phyloP scores from a whole-genome alignment of 2,329 filamentous ascomycete species.

The Ilyonectria destructans region DNA sequence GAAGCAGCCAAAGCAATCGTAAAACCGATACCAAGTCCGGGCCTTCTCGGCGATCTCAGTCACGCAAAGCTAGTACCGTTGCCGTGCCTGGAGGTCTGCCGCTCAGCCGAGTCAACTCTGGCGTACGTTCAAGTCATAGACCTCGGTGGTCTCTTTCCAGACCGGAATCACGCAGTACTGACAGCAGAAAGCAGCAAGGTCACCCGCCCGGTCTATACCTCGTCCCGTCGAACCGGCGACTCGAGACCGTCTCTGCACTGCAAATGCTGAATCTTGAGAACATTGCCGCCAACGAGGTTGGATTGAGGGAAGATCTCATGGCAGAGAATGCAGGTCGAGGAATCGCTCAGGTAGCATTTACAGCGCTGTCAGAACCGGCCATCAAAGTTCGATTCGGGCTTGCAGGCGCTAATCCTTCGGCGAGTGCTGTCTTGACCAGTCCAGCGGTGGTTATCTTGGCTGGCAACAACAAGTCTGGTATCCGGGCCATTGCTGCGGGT shows the following conservation, averaged over 20 bases:
- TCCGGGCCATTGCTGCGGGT: conserved; percentile 87
- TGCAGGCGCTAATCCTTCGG: conserved; percentile 57
- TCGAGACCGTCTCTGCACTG: conserved; percentile 78
- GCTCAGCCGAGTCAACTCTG: conserved; percentile 66
- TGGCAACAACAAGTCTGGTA: conserved; percentile 94
- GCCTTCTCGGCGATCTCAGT: conserved; percentile 67
- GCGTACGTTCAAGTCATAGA: conserved; percentile 55
- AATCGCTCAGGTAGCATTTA: conserved; percentile 87
- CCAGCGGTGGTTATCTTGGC: conserved; percentile 82
- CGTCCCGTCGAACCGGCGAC: conserved; percentile 68
- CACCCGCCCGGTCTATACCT: conserved; percentile 68
- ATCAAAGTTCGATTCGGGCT: conserved; percentile 68
- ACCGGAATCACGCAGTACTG: conserved; percentile 53
- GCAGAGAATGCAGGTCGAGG: conserved; percentile 92
- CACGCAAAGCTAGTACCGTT: conserved; percentile 69
- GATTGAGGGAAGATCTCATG: conserved; percentile 90
- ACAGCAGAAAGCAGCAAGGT: conserved; percentile 55
- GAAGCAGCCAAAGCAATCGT: conserved; percentile 66
- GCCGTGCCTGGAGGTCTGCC: conserved; percentile 56
- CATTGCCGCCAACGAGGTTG: conserved; percentile 89
- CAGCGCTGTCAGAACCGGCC: conserved; percentile 75
- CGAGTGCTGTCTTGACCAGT: conserved; percentile 50
- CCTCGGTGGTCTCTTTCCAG: conserved; percentile 52
- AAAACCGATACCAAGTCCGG: conserved; percentile 70
- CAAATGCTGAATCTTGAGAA: conserved; percentile 96